Evolutionary conservation across 1,284 basidiomycete genomes (phyloP), one percentile per base, ranked within the genome.

Genomic region (Cutaneotrichosporon sp.): DNA sequence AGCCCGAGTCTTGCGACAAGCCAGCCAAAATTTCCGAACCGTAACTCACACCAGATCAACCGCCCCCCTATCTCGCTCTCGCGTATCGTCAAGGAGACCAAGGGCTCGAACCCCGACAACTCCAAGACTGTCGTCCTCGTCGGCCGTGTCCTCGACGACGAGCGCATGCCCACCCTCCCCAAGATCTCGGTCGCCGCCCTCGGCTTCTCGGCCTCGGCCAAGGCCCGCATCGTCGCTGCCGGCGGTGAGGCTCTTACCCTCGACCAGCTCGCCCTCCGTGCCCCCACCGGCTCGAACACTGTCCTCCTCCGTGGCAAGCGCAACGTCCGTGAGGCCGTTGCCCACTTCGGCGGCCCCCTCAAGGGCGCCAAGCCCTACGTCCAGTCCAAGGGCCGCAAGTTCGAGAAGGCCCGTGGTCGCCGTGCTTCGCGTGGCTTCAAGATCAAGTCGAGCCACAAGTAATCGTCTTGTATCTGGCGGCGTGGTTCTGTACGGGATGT

Each of bases 51-150:
- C 38, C 18, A 56, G 86, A 89, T 87, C 87, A 99, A 99, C 88
- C 92, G 93, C 71, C 93, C 97, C 61, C 97, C 97, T 65, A 84
- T 99, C 71, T 98, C 96, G 75, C 86, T 97, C 75, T 97, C 93
- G 68, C 87, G 90, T 78, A 91, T 97, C 76, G 83, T 88, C 70
- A 92, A 89, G 82, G 89, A 93, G 82, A 91, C 91, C 61, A 80
- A 85, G 65, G 85, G 83, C 70, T 86, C 88, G 63, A 83, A 86
- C 69, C 88, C 92, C 69, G 87, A 87, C 71, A 84, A 73, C 75
- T 70, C 76, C 69, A 95, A 97, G 85, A 88, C 90, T 73, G 86
- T 99, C 74, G 95, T 98, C 71, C 83, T 87, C 65, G 92, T 99
- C 73, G 92, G 90, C 73, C 90, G 95, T 59, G 87, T 99, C 75